phyloP scores from a whole-genome alignment of 768 basidiomycete genomes.

The Auricularia sp. region DNA sequence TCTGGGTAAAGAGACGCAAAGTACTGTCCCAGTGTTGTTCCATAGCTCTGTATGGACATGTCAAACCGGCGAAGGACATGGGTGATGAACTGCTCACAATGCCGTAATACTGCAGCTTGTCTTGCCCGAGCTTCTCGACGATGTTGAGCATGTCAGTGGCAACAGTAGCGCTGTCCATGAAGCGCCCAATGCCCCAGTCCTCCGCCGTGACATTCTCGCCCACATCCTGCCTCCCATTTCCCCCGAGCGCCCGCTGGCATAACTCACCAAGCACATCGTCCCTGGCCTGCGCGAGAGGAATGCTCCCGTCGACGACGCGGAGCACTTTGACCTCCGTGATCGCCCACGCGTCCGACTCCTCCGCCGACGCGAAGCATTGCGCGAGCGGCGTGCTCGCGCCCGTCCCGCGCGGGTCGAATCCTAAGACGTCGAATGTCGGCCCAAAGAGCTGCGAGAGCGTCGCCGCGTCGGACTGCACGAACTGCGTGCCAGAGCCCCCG shows the following conservation, averaged over 20 bases:
- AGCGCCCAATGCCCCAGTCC: not conserved
- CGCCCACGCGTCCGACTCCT: not conserved
- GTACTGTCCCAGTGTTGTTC: slow-evolving; percentile 12
- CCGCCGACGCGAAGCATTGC: not conserved
- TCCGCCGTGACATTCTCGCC: not conserved
- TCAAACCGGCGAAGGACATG: not conserved
- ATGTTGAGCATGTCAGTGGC: slow-evolving; percentile 3
- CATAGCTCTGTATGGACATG: slow-evolving; percentile 5
- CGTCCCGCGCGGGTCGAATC: slow-evolving; percentile 3
- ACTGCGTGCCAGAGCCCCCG: slow-evolving; percentile 9
- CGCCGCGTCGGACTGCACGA: not conserved
- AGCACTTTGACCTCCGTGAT: not conserved
- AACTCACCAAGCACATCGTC: not conserved
- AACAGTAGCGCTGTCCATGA: not conserved
- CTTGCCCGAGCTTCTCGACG: slow-evolving; percentile 1
- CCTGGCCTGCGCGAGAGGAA: not conserved
- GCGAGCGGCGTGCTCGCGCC: not conserved
- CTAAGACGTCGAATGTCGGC: slow-evolving; percentile 1
- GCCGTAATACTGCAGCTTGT: slow-evolving; percentile 14
- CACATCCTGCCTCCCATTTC: not conserved
- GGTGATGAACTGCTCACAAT: not conserved
- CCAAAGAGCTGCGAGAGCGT: slow-evolving; percentile 6
- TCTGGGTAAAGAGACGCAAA: slow-evolving; percentile 17
- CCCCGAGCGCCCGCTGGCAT: not conserved
- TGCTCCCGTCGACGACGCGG: not conserved